Conservation (phyloP, 2,329 filamentous ascomycete species). For the Lasiodiplodia theobromae region DNA sequence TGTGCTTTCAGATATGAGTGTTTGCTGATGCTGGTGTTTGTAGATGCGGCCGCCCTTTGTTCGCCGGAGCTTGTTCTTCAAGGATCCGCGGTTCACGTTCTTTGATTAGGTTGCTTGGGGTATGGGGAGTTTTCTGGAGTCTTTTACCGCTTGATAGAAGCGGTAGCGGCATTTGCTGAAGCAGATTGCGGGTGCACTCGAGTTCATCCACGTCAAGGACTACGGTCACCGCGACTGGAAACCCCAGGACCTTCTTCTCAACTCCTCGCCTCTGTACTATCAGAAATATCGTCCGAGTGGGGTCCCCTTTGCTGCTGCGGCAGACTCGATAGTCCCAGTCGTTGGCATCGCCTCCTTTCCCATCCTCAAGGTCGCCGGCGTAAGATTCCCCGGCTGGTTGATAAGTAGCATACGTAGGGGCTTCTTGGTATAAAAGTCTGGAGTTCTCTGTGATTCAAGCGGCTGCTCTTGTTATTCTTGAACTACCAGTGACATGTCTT, state of each 20-base stretch:
- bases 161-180: slow-evolving; percentile 77
- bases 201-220: slow-evolving; percentile 84
- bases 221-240: slow-evolving; percentile 98
- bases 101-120: neutral
- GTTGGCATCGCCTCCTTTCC: slow-evolving; percentile 84
- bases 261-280: slow-evolving; percentile 78
- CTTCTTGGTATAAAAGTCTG: too few relatives aligned
- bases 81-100: neutral
- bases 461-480: too few relatives aligned
- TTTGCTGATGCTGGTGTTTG: neutral
- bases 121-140: neutral
- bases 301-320: slow-evolving; percentile 78
- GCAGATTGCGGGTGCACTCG: slow-evolving; percentile 88
- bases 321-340: slow-evolving; percentile 80
- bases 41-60: neutral
- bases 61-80: neutral
- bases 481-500: too few relatives aligned
- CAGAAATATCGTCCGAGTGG: slow-evolving; percentile 63
- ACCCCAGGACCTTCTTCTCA: slow-evolving; percentile 91
- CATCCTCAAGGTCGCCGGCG: slow-evolving; percentile 97
- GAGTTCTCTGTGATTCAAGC: too few relatives aligned
- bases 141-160: neutral
- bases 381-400: slow-evolving; percentile 94
- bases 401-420: too few relatives aligned
- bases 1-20: neutral